Percentiles rank a stretch among this genome's conserved stretches.
Evolutionary conservation across 2,329 filamentous ascomycete genomes (phyloP).

Genomic region (Fusarium sororula): DNA sequence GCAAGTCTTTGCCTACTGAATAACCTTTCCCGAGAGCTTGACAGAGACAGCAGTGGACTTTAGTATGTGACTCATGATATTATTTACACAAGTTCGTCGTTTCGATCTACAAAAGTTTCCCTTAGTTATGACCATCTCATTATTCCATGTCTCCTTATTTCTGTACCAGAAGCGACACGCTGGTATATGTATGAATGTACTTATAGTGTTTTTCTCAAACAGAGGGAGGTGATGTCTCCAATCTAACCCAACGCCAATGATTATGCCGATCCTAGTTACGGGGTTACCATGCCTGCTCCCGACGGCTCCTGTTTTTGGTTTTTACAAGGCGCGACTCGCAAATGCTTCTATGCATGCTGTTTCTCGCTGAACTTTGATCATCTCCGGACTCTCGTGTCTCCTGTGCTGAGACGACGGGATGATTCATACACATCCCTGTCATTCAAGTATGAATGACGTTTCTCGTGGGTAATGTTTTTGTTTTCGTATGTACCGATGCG

Average conservation of each 20-base stretch:
- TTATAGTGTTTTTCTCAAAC: constrained; percentile 13
- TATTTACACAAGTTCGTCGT: neutral
- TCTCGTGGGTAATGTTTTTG: constrained; percentile 15
- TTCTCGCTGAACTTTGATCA: neutral
- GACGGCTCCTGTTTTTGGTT: constrained; percentile 28
- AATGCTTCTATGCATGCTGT: constrained; percentile 30
- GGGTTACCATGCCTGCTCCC: constrained; percentile 2
- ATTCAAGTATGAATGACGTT: constrained; percentile 20
- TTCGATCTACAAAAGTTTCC: neutral
- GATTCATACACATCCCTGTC: neutral
- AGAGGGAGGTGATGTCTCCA: constrained; percentile 24
- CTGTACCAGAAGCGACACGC: neutral
- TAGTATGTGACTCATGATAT: neutral
- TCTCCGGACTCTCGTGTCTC: neutral
- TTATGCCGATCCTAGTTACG: constrained; percentile 28
- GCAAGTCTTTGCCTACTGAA: too few relatives aligned
- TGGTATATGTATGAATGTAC: constrained; percentile 19
- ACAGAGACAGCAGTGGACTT: neutral
- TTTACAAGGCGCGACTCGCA: constrained; percentile 25
- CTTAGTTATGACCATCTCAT: neutral
- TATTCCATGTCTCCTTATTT: constrained; percentile 3
- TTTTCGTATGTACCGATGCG: neutral
- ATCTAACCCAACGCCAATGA: constrained; percentile 43
- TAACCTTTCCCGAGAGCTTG: neutral
- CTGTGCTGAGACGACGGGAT: neutral